These are phyloP conservation scores for Exophiala calicioides DNA, from an alignment of 2,329 filamentous ascomycete species.

Conservation along the genomic window DNA sequence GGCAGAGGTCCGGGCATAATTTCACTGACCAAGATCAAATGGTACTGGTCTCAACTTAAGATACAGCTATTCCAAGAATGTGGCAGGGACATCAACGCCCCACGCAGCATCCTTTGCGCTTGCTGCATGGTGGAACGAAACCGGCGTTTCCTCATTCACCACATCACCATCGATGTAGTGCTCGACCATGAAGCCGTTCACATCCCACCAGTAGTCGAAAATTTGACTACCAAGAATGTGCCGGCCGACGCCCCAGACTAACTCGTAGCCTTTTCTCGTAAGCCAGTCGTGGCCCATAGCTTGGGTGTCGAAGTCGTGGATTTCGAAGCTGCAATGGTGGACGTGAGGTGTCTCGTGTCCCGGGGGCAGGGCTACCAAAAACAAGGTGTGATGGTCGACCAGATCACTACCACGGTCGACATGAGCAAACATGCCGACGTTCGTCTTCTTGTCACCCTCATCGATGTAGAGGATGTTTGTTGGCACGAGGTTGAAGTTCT, in stretches of 20 bases:
- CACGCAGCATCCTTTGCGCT: no score
- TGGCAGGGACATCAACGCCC: no score
- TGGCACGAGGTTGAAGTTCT: constrained; percentile 49
- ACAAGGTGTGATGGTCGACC: constrained; percentile 56
- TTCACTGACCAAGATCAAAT: no score
- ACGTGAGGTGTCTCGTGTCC: constrained; percentile 48
- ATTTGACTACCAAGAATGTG: constrained; percentile 71
- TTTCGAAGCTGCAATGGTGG: constrained; percentile 69
- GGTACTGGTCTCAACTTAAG: no score
- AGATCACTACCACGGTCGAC: constrained; percentile 49
- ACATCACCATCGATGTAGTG: constrained; percentile 70
- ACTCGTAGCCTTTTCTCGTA: constrained; percentile 60
- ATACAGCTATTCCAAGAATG: no score
- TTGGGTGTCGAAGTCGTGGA: constrained; percentile 71
- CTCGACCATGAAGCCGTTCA: constrained; percentile 63
- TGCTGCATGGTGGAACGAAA: no score
- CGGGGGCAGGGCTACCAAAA: constrained; percentile 38
- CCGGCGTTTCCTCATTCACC: no score
- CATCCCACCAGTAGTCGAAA: constrained; percentile 71
- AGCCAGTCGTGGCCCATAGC: constrained; percentile 70
- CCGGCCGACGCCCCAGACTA: constrained; percentile 69
- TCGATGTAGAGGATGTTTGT: constrained; percentile 45
- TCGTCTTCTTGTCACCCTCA: constrained; percentile 37
- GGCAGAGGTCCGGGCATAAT: no score
- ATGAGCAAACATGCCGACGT: constrained; percentile 51